Evolutionary conservation across 2,329 filamentous ascomycete species (phyloP).

Genomic region (Xylariaceae sp.): DNA sequence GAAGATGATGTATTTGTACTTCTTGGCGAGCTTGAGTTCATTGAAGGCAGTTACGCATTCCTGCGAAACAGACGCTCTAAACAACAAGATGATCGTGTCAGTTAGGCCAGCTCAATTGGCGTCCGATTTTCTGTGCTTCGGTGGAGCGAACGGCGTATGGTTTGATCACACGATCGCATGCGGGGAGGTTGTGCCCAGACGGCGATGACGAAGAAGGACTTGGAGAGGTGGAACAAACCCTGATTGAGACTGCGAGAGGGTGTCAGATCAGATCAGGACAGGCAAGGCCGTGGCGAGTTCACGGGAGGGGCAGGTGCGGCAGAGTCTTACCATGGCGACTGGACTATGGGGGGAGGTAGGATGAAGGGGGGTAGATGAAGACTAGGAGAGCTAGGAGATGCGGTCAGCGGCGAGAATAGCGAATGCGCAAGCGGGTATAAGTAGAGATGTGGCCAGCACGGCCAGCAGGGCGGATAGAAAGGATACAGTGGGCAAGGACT

Average conservation of each 20-base stretch:
- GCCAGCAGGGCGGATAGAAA: neutral
- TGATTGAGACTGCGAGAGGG: constrained; percentile 55
- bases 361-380: constrained; percentile 18
- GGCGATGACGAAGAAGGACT: constrained; percentile 7
- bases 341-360: constrained; percentile 19
- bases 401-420: constrained; percentile 25
- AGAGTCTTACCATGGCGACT: constrained; percentile 30
- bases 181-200: constrained; percentile 7
- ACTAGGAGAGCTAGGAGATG: constrained; percentile 26
- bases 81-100: constrained; percentile 11
- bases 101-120: constrained; percentile 4
- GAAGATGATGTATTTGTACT: constrained; percentile 82
- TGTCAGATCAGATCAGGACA: constrained; percentile 26
- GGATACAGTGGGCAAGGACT: constrained; percentile 14
- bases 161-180: constrained; percentile 13
- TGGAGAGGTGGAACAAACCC: constrained; percentile 47
- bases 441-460: constrained; percentile 7
- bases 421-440: constrained; percentile 9
- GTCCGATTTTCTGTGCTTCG: neutral
- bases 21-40: constrained; percentile 76
- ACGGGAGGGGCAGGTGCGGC: constrained; percentile 11
- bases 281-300: constrained; percentile 2
- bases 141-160: constrained; percentile 9
- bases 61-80: constrained; percentile 64
- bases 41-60: constrained; percentile 71